Percentiles rank a stretch among this genome's conserved stretches.
phyloP scores from a whole-genome alignment of 1,139 yeast species.

The Magnusiomyces starmeri region DNA sequence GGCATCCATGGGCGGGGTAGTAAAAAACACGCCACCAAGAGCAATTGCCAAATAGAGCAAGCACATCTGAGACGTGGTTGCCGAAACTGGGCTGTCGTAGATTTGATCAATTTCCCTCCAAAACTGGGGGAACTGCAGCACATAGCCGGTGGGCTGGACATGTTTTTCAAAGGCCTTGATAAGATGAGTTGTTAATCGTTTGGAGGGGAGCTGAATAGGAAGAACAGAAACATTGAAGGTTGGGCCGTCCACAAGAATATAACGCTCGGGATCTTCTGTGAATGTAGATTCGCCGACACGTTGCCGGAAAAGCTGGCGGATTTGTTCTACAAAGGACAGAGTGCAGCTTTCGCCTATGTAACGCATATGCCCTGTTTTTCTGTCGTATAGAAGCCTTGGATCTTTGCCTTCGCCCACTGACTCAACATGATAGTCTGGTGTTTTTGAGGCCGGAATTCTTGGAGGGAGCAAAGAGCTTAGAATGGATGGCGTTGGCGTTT shows the following conservation, averaged over 20 bases:
- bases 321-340: constrained; percentile 32
- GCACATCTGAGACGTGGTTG: constrained; percentile 28
- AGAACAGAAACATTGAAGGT: constrained; percentile 21
- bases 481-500: not conserved
- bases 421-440: constrained; percentile 20
- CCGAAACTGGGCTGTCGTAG: constrained; percentile 30
- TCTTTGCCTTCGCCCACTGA: constrained; percentile 30
- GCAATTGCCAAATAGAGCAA: constrained; percentile 39
- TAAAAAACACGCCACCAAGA: constrained; percentile 37
- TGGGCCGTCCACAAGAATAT: constrained; percentile 35
- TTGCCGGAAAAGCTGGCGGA: constrained; percentile 30
- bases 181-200: constrained; percentile 29
- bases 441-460: not conserved
- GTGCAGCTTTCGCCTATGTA: constrained; percentile 37
- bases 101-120: constrained; percentile 28
- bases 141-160: constrained; percentile 36
- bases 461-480: not conserved
- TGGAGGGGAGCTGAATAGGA: constrained; percentile 32
- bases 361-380: constrained; percentile 28
- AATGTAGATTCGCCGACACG: constrained; percentile 31
- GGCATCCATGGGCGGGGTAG: constrained; percentile 9
- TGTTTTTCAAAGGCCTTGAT: constrained; percentile 33
- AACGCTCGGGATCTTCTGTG: constrained; percentile 36
- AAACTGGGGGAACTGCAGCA: constrained; percentile 36
- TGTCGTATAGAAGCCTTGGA: constrained; percentile 31